Conservation (phyloP, 1,284 basidiomycete genomes). For the Cutaneotrichosporon sp. region DNA sequence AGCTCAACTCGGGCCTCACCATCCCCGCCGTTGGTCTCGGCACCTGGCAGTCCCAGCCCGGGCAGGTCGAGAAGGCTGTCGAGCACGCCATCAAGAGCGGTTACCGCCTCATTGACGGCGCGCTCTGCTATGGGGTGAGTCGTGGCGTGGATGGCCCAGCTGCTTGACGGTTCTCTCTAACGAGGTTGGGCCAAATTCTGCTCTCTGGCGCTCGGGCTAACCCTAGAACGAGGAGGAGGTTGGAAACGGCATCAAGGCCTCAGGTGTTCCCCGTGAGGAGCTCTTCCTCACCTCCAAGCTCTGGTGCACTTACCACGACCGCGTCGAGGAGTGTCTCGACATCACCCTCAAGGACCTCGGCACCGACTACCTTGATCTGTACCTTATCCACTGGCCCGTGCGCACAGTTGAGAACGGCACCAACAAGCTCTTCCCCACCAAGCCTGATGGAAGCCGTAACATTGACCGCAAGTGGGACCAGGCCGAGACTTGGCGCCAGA, state of each 20-base stretch:
- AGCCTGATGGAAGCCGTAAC: slow-evolving; percentile 47
- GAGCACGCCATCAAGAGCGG: slow-evolving; percentile 69
- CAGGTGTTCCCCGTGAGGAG: slow-evolving; percentile 73
- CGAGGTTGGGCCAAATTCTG: too few relatives aligned
- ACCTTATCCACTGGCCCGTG: slow-evolving; percentile 60
- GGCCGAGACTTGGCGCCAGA: slow-evolving; percentile 61
- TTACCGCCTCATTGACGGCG: slow-evolving; percentile 77
- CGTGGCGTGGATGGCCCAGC: not conserved
- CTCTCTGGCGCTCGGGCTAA: slow-evolving; percentile 47
- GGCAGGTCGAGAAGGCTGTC: slow-evolving; percentile 69
- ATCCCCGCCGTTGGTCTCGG: slow-evolving; percentile 74
- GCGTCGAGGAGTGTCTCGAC: slow-evolving; percentile 63
- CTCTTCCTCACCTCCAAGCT: slow-evolving; percentile 67
- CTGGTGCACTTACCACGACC: slow-evolving; percentile 57
- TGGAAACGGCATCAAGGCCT: slow-evolving; percentile 73
- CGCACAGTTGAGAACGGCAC: slow-evolving; percentile 42
- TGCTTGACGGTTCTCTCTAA: too few relatives aligned
- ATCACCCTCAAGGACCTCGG: slow-evolving; percentile 72
- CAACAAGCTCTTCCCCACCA: slow-evolving; percentile 41
- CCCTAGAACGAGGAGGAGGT: slow-evolving; percentile 76
- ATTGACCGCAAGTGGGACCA: slow-evolving; percentile 55
- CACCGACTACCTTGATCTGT: slow-evolving; percentile 76
- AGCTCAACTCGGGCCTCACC: slow-evolving; percentile 61
- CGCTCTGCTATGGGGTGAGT: slow-evolving; percentile 57
- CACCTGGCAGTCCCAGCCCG: slow-evolving; percentile 74